These are phyloP conservation scores for Talaromyces amestolkiae DNA, from an alignment of 2,329 filamentous ascomycete genomes.

Conservation along the genomic window DNA sequence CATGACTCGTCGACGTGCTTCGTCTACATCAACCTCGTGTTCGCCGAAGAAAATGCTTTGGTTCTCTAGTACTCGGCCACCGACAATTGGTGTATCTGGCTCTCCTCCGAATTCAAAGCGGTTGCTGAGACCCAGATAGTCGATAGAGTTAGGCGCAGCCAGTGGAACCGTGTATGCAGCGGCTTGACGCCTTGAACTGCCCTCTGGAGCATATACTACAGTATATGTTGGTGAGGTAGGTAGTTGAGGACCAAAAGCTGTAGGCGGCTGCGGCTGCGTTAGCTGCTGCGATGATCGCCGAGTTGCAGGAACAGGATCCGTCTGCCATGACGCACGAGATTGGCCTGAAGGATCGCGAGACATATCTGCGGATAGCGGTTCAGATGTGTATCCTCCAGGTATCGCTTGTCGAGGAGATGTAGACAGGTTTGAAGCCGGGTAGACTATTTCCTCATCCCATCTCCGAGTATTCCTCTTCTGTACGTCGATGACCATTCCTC, in stretches of 20 bases:
- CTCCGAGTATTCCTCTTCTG: neutral
- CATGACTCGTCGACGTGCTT: conserved; percentile 28
- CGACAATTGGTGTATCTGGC: conserved; percentile 6
- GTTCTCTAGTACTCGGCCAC: conserved; percentile 12
- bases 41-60: conserved; percentile 25
- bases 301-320: conserved; percentile 34
- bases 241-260: conserved; percentile 8
- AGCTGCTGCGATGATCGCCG: conserved; percentile 24
- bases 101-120: conserved; percentile 22
- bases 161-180: conserved; percentile 1
- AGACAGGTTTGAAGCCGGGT: conserved; percentile 38
- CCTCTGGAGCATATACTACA: conserved; percentile 8
- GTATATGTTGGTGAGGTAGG: conserved; percentile 1
- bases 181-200: neutral
- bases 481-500: neutral
- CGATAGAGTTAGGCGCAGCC: neutral
- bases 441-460: conserved; percentile 14
- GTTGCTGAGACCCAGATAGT: conserved; percentile 13
- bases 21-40: conserved; percentile 33
- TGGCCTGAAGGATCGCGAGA: conserved; percentile 34
- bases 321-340: conserved; percentile 38
- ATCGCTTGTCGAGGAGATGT: conserved; percentile 28
- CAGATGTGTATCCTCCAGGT: conserved; percentile 29
- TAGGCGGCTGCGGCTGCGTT: conserved; percentile 10
- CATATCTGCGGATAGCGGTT: conserved; percentile 32